Base-by-base conservation (phyloP, 257 asterid genomes). In the Knoxia roxburghii region DNA sequence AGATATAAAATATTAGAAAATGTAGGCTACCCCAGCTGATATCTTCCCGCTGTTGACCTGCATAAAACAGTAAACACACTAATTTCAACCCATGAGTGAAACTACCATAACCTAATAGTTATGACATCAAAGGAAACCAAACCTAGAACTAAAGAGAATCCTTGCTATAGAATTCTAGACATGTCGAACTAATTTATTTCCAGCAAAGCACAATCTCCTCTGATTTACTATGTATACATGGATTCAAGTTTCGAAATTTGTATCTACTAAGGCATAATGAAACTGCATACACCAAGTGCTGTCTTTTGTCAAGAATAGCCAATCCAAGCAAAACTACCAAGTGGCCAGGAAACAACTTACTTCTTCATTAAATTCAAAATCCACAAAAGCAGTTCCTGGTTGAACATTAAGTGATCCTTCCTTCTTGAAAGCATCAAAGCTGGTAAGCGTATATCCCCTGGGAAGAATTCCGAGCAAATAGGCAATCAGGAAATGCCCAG, bases 401-500 rank as follows among this genome's bases (percentile, higher is more conserved):
- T 93, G 99, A 78, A 93, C 86, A 72, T 90, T 93, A 41, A 88
- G 86, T 0, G 96, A 93, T 63, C 99, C 96, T 80, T 90, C 92
- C 79, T 86, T 90, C 84, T 80, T 86, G 67, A 85, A 76, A 65
- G 97, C 95, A 45, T 93, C 97, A 84, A 90, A 85, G 80, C 99
- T 90, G 69, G 99, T 87, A 14, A 93, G 77, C 13, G 95, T 73
- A 74, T 90, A 93, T 51, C 88, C 90, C 81, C 73, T 90, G 51
- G 96, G 99, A 57, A 93, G 92, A 74, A 93, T 78, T 40, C 99
- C 99, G 9, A 90, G 92, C 90, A 93, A 75, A 81, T 93, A 93
- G 39, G 99, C 99, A 69, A 84, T 85, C 81, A 93, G 80, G 88
- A 93, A 90, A 85, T 93, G 99, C 65, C 99, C 99, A 37, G 99